Evolutionary conservation across 768 basidiomycete genomes (phyloP).

Genomic region (Agaricus bisporus): DNA sequence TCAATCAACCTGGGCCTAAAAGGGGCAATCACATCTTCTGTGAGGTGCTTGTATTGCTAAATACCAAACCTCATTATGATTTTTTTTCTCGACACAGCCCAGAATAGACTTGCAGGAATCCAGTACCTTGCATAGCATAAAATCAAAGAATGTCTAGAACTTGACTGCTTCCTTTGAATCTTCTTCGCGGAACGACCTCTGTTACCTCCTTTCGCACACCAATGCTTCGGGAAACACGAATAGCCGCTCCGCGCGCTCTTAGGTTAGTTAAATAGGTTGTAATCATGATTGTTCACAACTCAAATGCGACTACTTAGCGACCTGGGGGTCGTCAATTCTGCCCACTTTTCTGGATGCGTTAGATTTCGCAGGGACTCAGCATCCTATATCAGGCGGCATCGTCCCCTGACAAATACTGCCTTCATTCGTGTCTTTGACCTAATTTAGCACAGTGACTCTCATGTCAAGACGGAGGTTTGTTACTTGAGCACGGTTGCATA

Average conservation of each 20-base stretch:
- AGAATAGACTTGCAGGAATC: constrained; percentile 7
- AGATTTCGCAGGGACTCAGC: background rate
- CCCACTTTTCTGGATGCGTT: background rate
- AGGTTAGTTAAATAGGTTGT: background rate
- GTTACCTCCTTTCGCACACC: constrained; percentile 1
- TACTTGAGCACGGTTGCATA: background rate
- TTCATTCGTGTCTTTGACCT: constrained; percentile 5
- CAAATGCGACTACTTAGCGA: background rate
- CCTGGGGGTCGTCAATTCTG: background rate
- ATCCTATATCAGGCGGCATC: too few relatives aligned
- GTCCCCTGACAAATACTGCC: constrained; percentile 1
- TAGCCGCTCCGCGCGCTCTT: background rate
- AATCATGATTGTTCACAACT: background rate
- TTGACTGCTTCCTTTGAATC: constrained; percentile 6
- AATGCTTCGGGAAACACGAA: background rate
- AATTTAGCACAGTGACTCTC: constrained; percentile 3
- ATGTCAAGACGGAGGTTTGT: constrained; percentile 6
- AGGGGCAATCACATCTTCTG: too few relatives aligned
- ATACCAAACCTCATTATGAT: too few relatives aligned
- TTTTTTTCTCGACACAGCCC: background rate
- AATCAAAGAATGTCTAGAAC: constrained; percentile 9
- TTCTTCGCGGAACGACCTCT: background rate
- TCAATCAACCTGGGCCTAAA: too few relatives aligned
- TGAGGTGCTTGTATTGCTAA: too few relatives aligned
- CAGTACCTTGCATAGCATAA: constrained; percentile 12